Conservation (phyloP, 1,284 basidiomycete species). For the Moniliophthora roreri region DNA sequence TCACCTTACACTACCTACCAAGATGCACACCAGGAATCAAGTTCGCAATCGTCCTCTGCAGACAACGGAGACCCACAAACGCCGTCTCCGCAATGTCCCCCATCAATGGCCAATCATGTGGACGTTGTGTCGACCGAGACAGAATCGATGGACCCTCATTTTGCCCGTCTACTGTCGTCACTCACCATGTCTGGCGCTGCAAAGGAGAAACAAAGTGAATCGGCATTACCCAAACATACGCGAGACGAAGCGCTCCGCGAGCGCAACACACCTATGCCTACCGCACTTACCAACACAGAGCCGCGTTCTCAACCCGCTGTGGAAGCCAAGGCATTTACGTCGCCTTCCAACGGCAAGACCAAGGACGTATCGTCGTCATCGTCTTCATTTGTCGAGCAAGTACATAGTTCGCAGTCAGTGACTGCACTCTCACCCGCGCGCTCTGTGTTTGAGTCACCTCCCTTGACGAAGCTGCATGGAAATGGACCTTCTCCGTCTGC, state of each 20-base stretch:
- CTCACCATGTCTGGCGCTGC: constrained; percentile 56
- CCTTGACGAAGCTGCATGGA: not conserved
- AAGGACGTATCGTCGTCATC: no score
- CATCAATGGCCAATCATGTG: constrained; percentile 24
- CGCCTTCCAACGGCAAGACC: no score
- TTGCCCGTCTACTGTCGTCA: constrained; percentile 64
- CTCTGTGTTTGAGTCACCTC: not conserved
- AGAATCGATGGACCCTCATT: constrained; percentile 59
- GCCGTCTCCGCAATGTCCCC: constrained; percentile 57
- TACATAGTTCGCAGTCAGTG: no score
- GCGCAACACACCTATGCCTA: constrained; percentile 17
- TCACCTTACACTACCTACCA: constrained; percentile 21
- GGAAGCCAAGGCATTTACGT: not conserved
- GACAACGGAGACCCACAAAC: constrained; percentile 63
- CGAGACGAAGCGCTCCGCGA: constrained; percentile 12
- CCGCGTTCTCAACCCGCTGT: not conserved
- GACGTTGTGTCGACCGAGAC: constrained; percentile 6
- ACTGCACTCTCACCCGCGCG: no score
- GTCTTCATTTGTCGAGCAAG: no score
- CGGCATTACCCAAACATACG: not conserved
- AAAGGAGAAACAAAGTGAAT: constrained; percentile 17
- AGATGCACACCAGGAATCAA: constrained; percentile 53
- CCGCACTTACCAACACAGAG: not conserved
- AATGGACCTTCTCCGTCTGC: constrained; percentile 21
- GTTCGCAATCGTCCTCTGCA: constrained; percentile 63